Conservation (phyloP, 139 green algal genomes). For the Picochlorum sp. region DNA sequence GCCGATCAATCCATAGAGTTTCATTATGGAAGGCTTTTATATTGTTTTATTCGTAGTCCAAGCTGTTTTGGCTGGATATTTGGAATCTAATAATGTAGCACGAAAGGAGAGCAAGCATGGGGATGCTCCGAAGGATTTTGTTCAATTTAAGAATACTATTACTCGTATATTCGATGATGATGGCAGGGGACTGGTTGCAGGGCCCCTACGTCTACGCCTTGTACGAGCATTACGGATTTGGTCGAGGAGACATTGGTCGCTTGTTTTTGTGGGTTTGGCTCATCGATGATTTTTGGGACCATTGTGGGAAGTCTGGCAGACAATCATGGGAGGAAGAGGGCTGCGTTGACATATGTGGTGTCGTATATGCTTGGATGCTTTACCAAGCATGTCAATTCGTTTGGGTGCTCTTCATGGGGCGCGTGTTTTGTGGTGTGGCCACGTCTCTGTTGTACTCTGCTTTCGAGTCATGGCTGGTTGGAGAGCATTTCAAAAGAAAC, state of each 20-base stretch:
- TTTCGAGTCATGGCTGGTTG: constrained; percentile 95
- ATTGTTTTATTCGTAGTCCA: constrained; percentile 27
- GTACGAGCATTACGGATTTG: constrained; percentile 92
- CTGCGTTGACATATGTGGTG: constrained; percentile 76
- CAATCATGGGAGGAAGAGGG: constrained; percentile 84
- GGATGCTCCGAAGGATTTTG: constrained; percentile 47
- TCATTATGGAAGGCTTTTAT: constrained; percentile 47
- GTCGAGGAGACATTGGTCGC: constrained; percentile 74
- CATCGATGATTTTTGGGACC: constrained; percentile 93
- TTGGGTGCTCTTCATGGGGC: constrained; percentile 78
- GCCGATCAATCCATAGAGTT: no score
- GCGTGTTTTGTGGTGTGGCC: constrained; percentile 90
- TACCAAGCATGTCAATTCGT: constrained; percentile 93
- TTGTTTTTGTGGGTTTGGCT: constrained; percentile 97
- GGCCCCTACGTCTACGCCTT: constrained; percentile 96
- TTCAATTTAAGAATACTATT: constrained; percentile 86
- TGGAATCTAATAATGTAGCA: constrained; percentile 35
- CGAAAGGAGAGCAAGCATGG: constrained; percentile 7
- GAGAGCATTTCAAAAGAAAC: constrained; percentile 68
- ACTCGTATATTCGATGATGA: constrained; percentile 90
- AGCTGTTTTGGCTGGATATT: constrained; percentile 24
- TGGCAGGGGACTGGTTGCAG: constrained; percentile 98
- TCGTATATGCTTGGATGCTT: constrained; percentile 81
- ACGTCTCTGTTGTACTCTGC: constrained; percentile 95
- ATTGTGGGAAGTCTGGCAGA: constrained; percentile 89